Conservation (phyloP, 176 grass and related monocot genomes). For the Eragrostis curvula region DNA sequence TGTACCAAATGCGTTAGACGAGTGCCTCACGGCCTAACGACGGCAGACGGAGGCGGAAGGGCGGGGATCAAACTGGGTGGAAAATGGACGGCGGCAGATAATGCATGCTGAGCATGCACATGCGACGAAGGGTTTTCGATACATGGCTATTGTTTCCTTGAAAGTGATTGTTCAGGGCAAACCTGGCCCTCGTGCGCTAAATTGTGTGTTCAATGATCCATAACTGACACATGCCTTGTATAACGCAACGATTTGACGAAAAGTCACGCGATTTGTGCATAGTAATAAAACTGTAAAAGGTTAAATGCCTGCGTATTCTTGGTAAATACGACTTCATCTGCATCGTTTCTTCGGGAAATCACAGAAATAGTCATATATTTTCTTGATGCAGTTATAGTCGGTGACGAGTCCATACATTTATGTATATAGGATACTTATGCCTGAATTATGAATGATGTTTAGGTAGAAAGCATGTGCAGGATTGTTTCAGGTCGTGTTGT, state of each 20-base stretch:
- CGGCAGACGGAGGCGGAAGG: too few relatives aligned
- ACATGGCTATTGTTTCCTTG: too few relatives aligned
- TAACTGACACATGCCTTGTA: background rate
- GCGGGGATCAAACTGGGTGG: too few relatives aligned
- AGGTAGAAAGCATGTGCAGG: conserved; percentile 11
- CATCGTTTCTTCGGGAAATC: background rate
- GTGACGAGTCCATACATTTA: background rate
- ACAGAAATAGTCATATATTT: background rate
- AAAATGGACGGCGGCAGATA: too few relatives aligned
- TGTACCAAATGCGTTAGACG: too few relatives aligned
- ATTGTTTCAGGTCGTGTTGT: conserved; percentile 38
- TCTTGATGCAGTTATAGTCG: background rate
- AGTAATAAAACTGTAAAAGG: background rate
- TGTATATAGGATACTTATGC: background rate
- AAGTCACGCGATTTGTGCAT: background rate
- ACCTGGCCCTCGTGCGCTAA: too few relatives aligned
- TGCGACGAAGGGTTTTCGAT: too few relatives aligned
- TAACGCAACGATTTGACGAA: background rate
- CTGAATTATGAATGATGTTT: conserved; percentile 16
- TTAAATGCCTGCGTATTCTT: background rate
- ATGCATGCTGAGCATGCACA: too few relatives aligned
- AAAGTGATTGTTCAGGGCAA: too few relatives aligned
- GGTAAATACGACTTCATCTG: background rate
- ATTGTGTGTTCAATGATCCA: too few relatives aligned
- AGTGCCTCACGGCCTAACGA: too few relatives aligned